Conservation (phyloP, 2,329 filamentous ascomycete species). For the Exophiala spinifera region DNA sequence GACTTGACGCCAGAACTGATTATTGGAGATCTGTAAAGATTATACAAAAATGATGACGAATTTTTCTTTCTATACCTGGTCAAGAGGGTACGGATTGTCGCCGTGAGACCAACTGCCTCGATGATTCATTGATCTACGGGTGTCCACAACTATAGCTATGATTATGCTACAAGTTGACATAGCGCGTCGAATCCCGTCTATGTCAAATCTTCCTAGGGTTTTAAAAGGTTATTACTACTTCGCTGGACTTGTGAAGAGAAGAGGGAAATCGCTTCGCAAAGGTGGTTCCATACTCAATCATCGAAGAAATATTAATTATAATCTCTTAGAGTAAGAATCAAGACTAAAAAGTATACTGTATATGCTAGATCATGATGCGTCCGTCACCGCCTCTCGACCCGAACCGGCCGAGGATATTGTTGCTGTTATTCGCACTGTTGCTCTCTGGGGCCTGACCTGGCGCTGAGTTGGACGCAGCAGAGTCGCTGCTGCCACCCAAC, state of each 20-base stretch:
- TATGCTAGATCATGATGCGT: conserved; percentile 17
- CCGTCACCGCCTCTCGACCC: conserved; percentile 15
- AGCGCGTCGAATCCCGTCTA: too few relatives aligned
- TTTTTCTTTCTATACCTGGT: background rate
- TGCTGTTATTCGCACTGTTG: background rate
- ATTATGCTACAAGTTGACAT: too few relatives aligned
- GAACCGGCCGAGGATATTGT: conserved; percentile 20
- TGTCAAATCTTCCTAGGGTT: too few relatives aligned
- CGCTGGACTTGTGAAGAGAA: too few relatives aligned
- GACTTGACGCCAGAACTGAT: background rate
- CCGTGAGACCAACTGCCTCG: too few relatives aligned
- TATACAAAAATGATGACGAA: background rate
- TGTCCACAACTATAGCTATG: too few relatives aligned
- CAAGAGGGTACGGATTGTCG: too few relatives aligned
- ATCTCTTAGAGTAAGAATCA: background rate
- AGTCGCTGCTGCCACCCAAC: conserved; percentile 58
- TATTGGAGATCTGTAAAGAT: background rate
- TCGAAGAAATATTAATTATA: too few relatives aligned
- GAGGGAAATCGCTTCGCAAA: too few relatives aligned
- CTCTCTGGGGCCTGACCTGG: background rate
- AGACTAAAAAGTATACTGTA: background rate
- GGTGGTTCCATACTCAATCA: too few relatives aligned
- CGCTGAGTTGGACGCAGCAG: background rate
- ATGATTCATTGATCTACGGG: too few relatives aligned
- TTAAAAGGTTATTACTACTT: too few relatives aligned